Evolutionary conservation across 2,329 filamentous ascomycete genomes (phyloP).

Genomic region (Epichloe coenophiala): DNA sequence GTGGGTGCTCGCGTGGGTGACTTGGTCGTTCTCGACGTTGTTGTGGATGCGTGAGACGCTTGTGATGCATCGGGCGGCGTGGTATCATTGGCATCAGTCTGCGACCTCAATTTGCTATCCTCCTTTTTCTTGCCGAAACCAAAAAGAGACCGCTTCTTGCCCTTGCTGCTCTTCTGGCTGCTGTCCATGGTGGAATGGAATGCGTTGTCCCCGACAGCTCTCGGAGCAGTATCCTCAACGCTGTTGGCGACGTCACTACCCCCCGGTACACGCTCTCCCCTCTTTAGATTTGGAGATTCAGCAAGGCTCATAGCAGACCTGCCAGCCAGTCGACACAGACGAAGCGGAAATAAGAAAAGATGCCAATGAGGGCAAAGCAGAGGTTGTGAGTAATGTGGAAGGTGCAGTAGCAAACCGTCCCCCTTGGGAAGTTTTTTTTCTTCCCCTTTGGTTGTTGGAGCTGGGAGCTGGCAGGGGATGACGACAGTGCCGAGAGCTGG

Average conservation of each 20-base stretch:
- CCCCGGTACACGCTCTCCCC: slow-evolving; percentile 5
- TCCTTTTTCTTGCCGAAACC: slow-evolving; percentile 50
- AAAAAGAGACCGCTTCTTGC: slow-evolving; percentile 46
- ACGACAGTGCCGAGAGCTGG: slow-evolving; percentile 2
- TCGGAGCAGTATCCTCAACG: slow-evolving; percentile 19
- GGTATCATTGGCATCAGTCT: slow-evolving; percentile 20
- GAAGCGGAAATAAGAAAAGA: background rate
- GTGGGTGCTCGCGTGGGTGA: slow-evolving; percentile 20
- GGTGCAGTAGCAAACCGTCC: background rate
- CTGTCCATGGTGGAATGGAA: slow-evolving; percentile 16
- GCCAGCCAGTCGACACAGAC: background rate
- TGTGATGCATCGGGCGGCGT: slow-evolving; percentile 13
- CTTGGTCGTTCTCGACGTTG: slow-evolving; percentile 17
- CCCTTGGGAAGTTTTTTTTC: background rate
- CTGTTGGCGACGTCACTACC: slow-evolving; percentile 12
- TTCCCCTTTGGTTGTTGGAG: background rate
- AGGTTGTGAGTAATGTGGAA: background rate
- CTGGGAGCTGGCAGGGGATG: slow-evolving; percentile 2
- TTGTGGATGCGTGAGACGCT: background rate
- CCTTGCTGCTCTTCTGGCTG: slow-evolving; percentile 14
- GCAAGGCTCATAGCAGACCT: slow-evolving; percentile 17
- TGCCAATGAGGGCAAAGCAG: background rate
- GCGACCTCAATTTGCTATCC: slow-evolving; percentile 24
- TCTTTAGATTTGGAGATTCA: slow-evolving; percentile 12
- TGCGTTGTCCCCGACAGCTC: slow-evolving; percentile 14